phyloP scores from a whole-genome alignment of 495 filamentous ascomycete species.

The Entonaema liquescens region DNA sequence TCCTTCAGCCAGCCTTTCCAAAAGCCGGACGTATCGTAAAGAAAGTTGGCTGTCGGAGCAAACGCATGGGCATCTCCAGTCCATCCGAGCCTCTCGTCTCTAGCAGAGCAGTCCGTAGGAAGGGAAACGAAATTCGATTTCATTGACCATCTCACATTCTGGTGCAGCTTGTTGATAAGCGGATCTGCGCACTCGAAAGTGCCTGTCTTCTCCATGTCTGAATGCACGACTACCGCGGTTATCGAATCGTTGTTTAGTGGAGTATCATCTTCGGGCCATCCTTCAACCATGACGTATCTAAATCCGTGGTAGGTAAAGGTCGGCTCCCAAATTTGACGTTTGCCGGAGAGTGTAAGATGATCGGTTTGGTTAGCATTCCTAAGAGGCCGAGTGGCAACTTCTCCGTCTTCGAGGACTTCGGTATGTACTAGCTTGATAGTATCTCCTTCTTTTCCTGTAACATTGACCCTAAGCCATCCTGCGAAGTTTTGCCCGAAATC shows the following conservation, averaged over 20 bases:
- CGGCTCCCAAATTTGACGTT: slow-evolving; percentile 50
- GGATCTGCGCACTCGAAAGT: slow-evolving; percentile 57
- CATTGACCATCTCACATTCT: slow-evolving; percentile 63
- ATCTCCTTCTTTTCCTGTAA: slow-evolving; percentile 47
- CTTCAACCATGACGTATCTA: slow-evolving; percentile 60
- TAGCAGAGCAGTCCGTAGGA: slow-evolving; percentile 64
- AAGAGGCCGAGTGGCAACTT: slow-evolving; percentile 60
- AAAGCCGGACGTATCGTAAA: slow-evolving; percentile 61
- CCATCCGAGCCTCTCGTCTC: slow-evolving; percentile 66
- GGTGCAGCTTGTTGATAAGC: slow-evolving; percentile 59
- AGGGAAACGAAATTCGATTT: slow-evolving; percentile 63
- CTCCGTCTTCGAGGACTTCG: slow-evolving; percentile 62
- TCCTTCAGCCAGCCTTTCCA: slow-evolving; percentile 60
- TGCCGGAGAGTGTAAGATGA: slow-evolving; percentile 48
- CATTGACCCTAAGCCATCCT: slow-evolving; percentile 53
- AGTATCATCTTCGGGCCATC: slow-evolving; percentile 51
- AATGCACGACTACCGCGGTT: slow-evolving; percentile 58
- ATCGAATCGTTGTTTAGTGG: slow-evolving; percentile 43
- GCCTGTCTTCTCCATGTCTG: slow-evolving; percentile 59
- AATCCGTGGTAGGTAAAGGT: slow-evolving; percentile 66
- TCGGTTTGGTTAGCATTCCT: slow-evolving; percentile 58
- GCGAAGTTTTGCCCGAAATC: slow-evolving; percentile 68
- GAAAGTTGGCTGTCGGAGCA: slow-evolving; percentile 56
- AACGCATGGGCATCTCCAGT: slow-evolving; percentile 64
- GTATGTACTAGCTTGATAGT: slow-evolving; percentile 56